Evolutionary conservation across 768 basidiomycete genomes (phyloP), one percentile per base, ranked within the genome.

Genomic region (Podaxis mareebaensis): DNA sequence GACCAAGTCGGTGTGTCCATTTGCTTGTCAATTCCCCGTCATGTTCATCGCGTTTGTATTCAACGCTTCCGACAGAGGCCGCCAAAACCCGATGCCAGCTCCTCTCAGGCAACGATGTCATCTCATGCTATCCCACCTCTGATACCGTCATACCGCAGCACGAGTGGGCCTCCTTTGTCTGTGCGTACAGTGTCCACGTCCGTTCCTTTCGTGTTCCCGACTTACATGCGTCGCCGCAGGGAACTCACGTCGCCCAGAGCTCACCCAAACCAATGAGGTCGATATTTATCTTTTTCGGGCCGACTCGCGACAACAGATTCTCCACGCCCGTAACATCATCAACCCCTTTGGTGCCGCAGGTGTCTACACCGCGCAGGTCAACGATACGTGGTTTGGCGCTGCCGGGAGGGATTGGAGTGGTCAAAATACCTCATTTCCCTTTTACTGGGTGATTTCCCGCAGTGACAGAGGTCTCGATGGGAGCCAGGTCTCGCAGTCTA

Each of bases 281-380:
- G 82, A 95, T 74, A 78, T 95, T 66, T 93, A 84, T 76, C 88
- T 95, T 58, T 89, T 85, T 74, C 86, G 87, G 63, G 93, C 83
- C 28, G 91, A 92, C 70, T 86, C 89, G 4, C 79, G 79, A 48
- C 28, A 76, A 39, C 76, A 80, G 65, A 76, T 91, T 20, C 73
- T 81, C 24, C 77, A 76, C 61, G 82, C 76, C 58, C 69, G 26
- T 5, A 78, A 85, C 64, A 65, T 76, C 39, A 4, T 68, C 0
- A 84, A 85, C 61, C 82, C 86, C 2, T 67, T 75, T 28, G 83
- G 83, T 69, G 83, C 80, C 20, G 84, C 88, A 1, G 87, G 93
- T 26, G 60, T 75, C 65, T 70, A 81, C 48, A 79, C 77, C 33
- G 74, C 84, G 2, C 83, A 79, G 38, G 89, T 91, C 49, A 82